These are phyloP conservation scores for Exophiala phaeomuriformis DNA, from an alignment of 2,329 filamentous ascomycete species.

Conservation along the genomic window DNA sequence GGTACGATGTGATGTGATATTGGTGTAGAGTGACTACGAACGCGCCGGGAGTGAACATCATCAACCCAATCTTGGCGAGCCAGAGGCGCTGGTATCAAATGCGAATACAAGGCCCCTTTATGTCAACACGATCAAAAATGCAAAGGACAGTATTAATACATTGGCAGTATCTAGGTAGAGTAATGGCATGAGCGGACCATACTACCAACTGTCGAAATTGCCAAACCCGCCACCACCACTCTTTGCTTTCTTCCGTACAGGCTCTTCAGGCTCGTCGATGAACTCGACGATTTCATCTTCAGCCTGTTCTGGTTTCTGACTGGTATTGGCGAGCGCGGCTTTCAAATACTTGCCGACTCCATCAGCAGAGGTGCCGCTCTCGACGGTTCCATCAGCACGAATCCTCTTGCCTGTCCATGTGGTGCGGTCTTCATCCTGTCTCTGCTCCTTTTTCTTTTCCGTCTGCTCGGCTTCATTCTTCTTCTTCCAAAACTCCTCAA, in stretches of 20 bases:
- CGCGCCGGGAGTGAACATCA: too few relatives aligned
- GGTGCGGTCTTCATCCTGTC: constrained; percentile 54
- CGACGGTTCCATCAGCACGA: constrained; percentile 56
- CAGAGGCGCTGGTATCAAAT: too few relatives aligned
- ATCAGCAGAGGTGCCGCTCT: constrained; percentile 37
- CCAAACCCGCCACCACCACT: constrained; percentile 71
- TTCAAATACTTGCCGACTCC: constrained; percentile 78
- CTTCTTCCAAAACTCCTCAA: constrained; percentile 82
- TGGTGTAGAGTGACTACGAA: too few relatives aligned
- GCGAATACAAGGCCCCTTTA: too few relatives aligned
- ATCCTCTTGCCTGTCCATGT: constrained; percentile 97
- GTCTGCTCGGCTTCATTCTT: constrained; percentile 56
- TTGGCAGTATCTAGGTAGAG: too few relatives aligned
- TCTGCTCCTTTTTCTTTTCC: constrained; percentile 35
- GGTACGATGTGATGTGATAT: too few relatives aligned
- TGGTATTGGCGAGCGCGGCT: constrained; percentile 33
- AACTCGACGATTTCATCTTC: constrained; percentile 57
- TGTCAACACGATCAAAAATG: too few relatives aligned
- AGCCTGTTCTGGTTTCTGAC: constrained; percentile 27
- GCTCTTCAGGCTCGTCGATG: constrained; percentile 59
- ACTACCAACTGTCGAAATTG: constrained; percentile 85
- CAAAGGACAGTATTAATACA: too few relatives aligned
- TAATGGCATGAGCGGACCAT: too few relatives aligned
- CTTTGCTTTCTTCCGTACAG: constrained; percentile 73
- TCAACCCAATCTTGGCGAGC: too few relatives aligned